Percentiles rank a stretch among this genome's conserved stretches.
Evolutionary conservation across 2,329 filamentous ascomycete genomes (phyloP).

Genomic region (Aspergillus bombycis): DNA sequence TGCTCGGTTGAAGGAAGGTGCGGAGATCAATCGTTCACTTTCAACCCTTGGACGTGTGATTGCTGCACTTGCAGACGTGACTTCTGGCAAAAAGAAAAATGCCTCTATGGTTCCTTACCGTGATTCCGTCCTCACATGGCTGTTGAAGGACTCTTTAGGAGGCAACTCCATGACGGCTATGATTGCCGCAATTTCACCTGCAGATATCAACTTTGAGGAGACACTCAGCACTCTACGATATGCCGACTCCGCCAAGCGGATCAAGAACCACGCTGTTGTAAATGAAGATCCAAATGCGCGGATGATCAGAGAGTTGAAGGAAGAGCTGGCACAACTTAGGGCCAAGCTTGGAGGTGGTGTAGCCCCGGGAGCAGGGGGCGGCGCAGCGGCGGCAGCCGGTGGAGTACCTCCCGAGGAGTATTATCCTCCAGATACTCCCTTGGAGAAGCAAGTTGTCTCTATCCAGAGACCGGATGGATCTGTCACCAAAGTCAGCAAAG

Average conservation of each 20-base stretch:
- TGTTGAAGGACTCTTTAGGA: constrained; percentile 93
- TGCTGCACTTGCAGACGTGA: constrained; percentile 88
- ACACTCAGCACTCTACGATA: constrained; percentile 94
- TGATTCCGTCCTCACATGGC: constrained; percentile 95
- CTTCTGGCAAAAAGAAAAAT: constrained; percentile 76
- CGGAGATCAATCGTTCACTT: constrained; percentile 95
- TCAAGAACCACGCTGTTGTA: constrained; percentile 99
- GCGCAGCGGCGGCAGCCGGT: constrained; percentile 50
- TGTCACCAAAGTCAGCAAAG: constrained; percentile 95
- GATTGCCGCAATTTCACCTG: constrained; percentile 98
- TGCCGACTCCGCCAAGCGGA: constrained; percentile 95
- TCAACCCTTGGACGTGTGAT: constrained; percentile 97
- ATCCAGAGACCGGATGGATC: constrained; percentile 84
- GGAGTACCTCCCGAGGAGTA: constrained; percentile 69
- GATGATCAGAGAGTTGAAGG: constrained; percentile 98
- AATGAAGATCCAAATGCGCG: constrained; percentile 98
- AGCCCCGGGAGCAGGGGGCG: constrained; percentile 44
- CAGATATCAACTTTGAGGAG: constrained; percentile 98
- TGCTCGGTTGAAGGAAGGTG: constrained; percentile 92
- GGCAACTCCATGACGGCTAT: constrained; percentile 99
- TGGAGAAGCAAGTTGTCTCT: constrained; percentile 95
- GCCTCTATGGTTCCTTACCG: constrained; percentile 87
- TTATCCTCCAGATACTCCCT: constrained; percentile 88
- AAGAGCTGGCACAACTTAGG: constrained; percentile 83
- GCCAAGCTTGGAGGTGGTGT: constrained; percentile 74